These are phyloP conservation scores for Micractinium conductrix DNA, from an alignment of 139 green algal species.

Conservation along the genomic window DNA sequence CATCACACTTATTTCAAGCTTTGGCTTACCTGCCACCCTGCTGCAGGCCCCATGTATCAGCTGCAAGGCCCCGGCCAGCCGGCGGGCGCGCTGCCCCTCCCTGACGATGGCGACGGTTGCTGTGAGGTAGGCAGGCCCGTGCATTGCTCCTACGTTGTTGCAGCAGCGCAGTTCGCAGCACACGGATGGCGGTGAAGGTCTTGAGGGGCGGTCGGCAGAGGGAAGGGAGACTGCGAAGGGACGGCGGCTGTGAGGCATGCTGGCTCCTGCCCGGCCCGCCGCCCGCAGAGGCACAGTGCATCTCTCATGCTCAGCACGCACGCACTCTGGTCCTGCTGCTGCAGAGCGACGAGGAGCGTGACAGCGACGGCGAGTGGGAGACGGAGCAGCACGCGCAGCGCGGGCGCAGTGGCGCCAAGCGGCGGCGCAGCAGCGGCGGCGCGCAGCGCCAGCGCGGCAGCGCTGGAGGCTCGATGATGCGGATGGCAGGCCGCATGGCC, in stretches of 20 bases:
- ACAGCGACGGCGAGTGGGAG: slow-evolving; percentile 7
- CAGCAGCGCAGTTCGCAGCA: no score
- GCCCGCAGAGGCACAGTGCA: no score
- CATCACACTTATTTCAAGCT: not conserved
- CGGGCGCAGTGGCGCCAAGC: slow-evolving; percentile 3
- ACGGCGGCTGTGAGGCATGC: no score
- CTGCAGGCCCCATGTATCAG: slow-evolving; percentile 11
- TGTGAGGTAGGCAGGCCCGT: no score
- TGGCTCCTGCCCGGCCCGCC: no score
- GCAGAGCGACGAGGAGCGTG: not conserved
- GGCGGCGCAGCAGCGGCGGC: not conserved
- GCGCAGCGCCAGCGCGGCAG: not conserved
- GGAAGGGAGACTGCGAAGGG: no score
- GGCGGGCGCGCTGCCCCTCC: not conserved
- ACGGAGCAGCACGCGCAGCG: not conserved
- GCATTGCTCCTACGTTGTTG: no score
- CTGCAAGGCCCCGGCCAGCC: not conserved
- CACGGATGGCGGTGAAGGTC: no score
- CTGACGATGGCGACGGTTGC: not conserved
- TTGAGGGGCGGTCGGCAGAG: no score
- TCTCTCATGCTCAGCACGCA: no score
- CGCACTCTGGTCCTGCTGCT: no score
- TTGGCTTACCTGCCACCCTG: not conserved
- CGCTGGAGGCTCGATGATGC: not conserved
- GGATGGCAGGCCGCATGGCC: not conserved